A percentile compares a stretch with the other conserved stretches of the same genome.
Conservation (phyloP, 2,329 filamentous ascomycete species). For the Coleophoma crateriformis region DNA sequence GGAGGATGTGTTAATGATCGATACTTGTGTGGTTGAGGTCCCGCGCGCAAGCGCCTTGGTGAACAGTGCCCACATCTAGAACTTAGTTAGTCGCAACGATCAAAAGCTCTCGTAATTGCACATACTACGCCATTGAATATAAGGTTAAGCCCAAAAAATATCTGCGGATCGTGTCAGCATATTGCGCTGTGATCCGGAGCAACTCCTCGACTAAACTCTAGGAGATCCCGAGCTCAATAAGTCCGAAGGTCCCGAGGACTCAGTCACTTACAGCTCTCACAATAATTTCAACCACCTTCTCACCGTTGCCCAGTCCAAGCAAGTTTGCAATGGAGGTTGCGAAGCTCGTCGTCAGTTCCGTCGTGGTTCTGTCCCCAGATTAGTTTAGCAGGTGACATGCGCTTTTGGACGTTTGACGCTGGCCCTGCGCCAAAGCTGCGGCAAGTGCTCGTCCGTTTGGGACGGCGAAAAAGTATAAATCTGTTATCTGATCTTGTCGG, state of each 20-base stretch:
- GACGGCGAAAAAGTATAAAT: not conserved
- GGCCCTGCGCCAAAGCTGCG: too few species aligned
- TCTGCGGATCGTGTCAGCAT: conserved; percentile 11
- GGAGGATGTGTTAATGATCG: conserved; percentile 74
- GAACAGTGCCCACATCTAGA: conserved; percentile 75
- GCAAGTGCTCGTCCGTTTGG: not conserved
- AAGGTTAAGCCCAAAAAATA: conserved; percentile 72
- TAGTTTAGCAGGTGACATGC: too few species aligned
- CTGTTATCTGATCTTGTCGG: not conserved
- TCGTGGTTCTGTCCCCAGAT: conserved; percentile 39
- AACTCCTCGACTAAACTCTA: too few species aligned
- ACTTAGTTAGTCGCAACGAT: not conserved
- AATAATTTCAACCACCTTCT: conserved; percentile 40
- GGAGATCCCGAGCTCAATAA: too few species aligned
- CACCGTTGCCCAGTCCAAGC: conserved; percentile 37
- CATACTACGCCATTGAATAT: conserved; percentile 66
- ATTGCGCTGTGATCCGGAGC: too few species aligned
- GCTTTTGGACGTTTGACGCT: too few species aligned
- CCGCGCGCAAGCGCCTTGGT: conserved; percentile 71
- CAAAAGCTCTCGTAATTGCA: conserved; percentile 6
- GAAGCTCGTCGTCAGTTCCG: conserved; percentile 47
- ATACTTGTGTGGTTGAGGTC: conserved; percentile 72
- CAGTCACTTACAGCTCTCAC: conserved; percentile 40
- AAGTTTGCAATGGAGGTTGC: conserved; percentile 37
- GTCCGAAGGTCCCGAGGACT: not conserved